These are phyloP conservation scores for Teunomyces panamensis DNA, from an alignment of 805 yeast species.

Conservation along the genomic window DNA sequence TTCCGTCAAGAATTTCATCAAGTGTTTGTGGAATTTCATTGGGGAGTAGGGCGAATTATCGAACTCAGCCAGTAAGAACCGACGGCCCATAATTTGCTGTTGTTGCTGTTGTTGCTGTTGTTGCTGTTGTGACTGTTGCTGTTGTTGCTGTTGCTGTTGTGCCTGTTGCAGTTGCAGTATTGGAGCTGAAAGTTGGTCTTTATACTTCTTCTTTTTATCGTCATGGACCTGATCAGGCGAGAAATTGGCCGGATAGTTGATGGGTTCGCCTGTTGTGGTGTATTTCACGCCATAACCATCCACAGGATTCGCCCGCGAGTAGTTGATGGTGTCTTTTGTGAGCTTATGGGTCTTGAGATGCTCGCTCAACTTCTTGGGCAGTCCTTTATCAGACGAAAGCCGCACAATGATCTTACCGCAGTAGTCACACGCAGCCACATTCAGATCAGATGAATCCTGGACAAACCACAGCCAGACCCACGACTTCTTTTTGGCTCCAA, in stretches of 20 bases:
- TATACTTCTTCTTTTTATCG: constrained; percentile 7
- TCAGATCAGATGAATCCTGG: constrained; percentile 47
- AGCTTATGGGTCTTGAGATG: constrained; percentile 56
- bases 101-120: not conserved
- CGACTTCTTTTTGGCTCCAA: constrained; percentile 59
- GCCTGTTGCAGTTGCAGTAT: no score
- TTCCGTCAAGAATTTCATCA: constrained; percentile 50
- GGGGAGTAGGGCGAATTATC: constrained; percentile 46
- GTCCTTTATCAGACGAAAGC: constrained; percentile 52
- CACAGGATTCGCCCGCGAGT: constrained; percentile 36
- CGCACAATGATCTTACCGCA: constrained; percentile 51
- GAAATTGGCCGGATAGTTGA: constrained; percentile 16
- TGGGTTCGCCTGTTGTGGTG: constrained; percentile 30
- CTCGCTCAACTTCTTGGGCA: constrained; percentile 57
- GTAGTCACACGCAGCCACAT: constrained; percentile 52
- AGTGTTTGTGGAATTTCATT: constrained; percentile 48
- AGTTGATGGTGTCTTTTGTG: constrained; percentile 37
- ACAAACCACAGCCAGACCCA: constrained; percentile 66
- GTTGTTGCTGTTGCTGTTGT: no score
- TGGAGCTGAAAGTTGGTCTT: not conserved
- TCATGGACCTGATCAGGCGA: constrained; percentile 3
- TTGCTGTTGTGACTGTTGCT: no score
- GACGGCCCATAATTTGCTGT: constrained; percentile 2
- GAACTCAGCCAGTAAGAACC: constrained; percentile 23
- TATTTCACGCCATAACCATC: constrained; percentile 38